phyloP scores from a whole-genome alignment of 2,329 filamentous ascomycete genomes.

The Chalara sp. region DNA sequence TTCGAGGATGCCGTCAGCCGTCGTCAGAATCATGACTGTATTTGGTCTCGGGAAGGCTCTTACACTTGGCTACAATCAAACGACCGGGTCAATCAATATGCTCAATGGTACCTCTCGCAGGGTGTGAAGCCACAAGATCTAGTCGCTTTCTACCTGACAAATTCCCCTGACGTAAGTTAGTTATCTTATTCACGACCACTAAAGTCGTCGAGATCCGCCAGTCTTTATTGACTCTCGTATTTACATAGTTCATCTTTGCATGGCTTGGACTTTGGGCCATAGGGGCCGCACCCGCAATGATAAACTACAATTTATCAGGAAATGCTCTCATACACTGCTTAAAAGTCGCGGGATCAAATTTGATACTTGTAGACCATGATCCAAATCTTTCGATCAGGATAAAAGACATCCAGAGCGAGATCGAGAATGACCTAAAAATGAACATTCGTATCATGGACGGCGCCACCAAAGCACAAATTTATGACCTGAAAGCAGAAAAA shows the following conservation, averaged over 20 bases:
- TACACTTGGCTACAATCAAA: constrained; percentile 54
- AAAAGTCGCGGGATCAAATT: constrained; percentile 45
- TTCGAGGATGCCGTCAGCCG: constrained; percentile 50
- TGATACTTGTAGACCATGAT: constrained; percentile 54
- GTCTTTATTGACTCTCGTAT: too few relatives aligned
- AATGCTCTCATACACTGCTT: constrained; percentile 61
- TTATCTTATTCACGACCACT: too few relatives aligned
- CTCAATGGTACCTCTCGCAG: constrained; percentile 51
- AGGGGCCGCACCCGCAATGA: constrained; percentile 62
- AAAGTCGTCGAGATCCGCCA: too few relatives aligned
- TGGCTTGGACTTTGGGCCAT: constrained; percentile 60
- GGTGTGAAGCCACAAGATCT: constrained; percentile 54
- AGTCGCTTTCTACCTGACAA: constrained; percentile 60
- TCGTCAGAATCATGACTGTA: constrained; percentile 46
- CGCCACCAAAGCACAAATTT: constrained; percentile 39
- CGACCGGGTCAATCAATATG: constrained; percentile 52
- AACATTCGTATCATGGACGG: constrained; percentile 46
- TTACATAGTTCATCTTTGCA: constrained; percentile 46
- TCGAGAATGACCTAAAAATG: constrained; percentile 42
- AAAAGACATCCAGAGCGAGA: constrained; percentile 46
- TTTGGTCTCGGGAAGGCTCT: constrained; percentile 59
- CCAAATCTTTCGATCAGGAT: constrained; percentile 48
- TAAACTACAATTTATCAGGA: constrained; percentile 62
- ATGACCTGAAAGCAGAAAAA: constrained; percentile 39
- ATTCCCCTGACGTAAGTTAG: constrained; percentile 45